phyloP scores from a whole-genome alignment of 2,329 filamentous ascomycete genomes.

The Aureobasidium melanogenum region DNA sequence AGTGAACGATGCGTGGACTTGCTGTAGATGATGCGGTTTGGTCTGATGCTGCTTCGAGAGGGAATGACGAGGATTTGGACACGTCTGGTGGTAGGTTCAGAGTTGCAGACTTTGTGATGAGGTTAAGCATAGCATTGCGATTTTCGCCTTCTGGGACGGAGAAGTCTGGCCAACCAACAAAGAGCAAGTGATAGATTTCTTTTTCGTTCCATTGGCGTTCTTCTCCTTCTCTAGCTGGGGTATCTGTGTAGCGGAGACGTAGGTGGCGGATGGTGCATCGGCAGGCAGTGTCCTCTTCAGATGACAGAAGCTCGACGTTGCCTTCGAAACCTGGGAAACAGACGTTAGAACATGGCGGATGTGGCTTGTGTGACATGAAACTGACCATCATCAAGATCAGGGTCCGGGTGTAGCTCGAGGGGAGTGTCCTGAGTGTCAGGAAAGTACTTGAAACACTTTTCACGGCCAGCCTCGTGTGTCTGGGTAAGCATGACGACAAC shows the following conservation, averaged over 20 bases:
- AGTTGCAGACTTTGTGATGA: constrained; percentile 58
- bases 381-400: constrained; percentile 19
- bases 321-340: constrained; percentile 47
- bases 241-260: constrained; percentile 29
- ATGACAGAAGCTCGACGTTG: constrained; percentile 53
- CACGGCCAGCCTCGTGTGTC: constrained; percentile 64
- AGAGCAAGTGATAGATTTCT: constrained; percentile 74
- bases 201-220: constrained; percentile 43
- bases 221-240: constrained; percentile 27
- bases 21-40: constrained; percentile 14
- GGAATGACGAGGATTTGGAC: background rate
- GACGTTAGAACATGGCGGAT: background rate
- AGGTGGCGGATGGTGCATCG: constrained; percentile 68
- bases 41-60: background rate
- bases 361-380: background rate
- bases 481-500: constrained; percentile 94
- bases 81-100: constrained; percentile 39
- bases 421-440: constrained; percentile 40
- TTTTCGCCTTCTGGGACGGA: constrained; percentile 65
- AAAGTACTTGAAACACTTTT: constrained; percentile 90
- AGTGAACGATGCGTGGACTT: constrained; percentile 64
- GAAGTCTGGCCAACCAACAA: constrained; percentile 85
- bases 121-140: constrained; percentile 56
- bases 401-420: constrained; percentile 22
- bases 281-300: constrained; percentile 46